Evolutionary conservation across 768 basidiomycete species (phyloP).

Genomic region (Tylopilus cervinicoccineus): DNA sequence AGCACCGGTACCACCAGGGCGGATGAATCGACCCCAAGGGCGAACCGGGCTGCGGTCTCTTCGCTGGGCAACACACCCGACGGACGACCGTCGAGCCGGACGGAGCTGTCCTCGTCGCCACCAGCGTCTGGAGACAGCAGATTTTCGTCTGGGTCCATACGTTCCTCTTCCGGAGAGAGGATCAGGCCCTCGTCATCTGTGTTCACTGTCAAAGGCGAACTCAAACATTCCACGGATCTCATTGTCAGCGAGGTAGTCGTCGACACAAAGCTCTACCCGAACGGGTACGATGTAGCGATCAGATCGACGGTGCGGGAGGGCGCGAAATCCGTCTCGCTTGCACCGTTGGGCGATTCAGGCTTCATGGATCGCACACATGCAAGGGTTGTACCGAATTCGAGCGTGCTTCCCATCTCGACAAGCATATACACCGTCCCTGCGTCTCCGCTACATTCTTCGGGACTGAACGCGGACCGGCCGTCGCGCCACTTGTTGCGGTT

Average conservation of each 20-base stretch:
- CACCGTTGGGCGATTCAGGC: slow-evolving; percentile 10
- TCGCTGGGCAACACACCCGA: slow-evolving; percentile 16
- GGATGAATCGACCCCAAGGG: slow-evolving; percentile 39
- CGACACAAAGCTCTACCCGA: slow-evolving; percentile 76
- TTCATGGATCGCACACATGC: not conserved
- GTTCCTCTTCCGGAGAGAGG: slow-evolving; percentile 34
- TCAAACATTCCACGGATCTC: slow-evolving; percentile 61
- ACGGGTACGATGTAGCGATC: slow-evolving; percentile 61
- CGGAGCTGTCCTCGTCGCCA: slow-evolving; percentile 24
- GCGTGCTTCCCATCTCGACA: slow-evolving; percentile 49
- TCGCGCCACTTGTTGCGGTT: slow-evolving; percentile 75
- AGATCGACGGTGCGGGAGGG: slow-evolving; percentile 41
- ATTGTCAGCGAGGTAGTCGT: slow-evolving; percentile 76
- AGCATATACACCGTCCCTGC: slow-evolving; percentile 74
- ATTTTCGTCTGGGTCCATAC: slow-evolving; percentile 24
- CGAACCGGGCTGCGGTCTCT: slow-evolving; percentile 36
- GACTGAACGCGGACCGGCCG: slow-evolving; percentile 47
- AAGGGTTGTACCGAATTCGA: not conserved
- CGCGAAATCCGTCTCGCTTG: slow-evolving; percentile 35
- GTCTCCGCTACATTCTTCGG: slow-evolving; percentile 77
- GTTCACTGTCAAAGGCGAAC: slow-evolving; percentile 60
- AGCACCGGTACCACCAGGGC: slow-evolving; percentile 14
- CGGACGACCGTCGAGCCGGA: slow-evolving; percentile 8
- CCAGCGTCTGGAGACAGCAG: slow-evolving; percentile 15
- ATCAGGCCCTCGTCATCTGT: slow-evolving; percentile 41